Percentiles rank a stretch among this genome's conserved stretches.
Conservation (phyloP, 768 basidiomycete genomes). For the Lactarius hengduanensis region DNA sequence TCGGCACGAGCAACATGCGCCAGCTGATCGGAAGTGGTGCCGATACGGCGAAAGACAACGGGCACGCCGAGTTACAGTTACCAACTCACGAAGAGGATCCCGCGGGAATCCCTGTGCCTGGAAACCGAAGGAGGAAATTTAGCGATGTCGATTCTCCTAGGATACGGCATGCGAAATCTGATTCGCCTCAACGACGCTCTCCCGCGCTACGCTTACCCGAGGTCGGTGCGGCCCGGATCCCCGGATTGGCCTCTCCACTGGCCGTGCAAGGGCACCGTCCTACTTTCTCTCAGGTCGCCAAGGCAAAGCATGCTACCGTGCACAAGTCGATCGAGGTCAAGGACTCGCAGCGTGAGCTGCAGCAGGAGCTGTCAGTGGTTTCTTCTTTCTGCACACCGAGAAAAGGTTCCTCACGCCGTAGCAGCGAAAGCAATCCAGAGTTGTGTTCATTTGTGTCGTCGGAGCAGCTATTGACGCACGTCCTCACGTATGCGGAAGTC, state of each 20-base stretch:
- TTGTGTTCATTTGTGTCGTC: conserved; percentile 29
- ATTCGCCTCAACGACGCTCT: conserved; percentile 11
- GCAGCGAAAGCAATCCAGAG: conserved; percentile 10
- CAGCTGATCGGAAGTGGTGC: conserved; percentile 66
- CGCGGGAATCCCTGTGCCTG: conserved; percentile 36
- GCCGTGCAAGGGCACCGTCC: conserved; percentile 35
- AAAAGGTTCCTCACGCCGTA: background rate
- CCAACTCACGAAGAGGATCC: conserved; percentile 28
- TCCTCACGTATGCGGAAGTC: conserved; percentile 71
- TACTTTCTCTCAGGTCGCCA: conserved; percentile 44
- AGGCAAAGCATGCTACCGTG: conserved; percentile 33
- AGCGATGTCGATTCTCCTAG: conserved; percentile 17
- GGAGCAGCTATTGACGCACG: conserved; percentile 49
- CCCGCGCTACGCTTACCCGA: conserved; percentile 51
- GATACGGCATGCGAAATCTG: conserved; percentile 7
- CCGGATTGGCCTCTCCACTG: conserved; percentile 13
- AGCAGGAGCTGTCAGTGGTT: conserved; percentile 22
- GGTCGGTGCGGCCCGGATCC: conserved; percentile 26
- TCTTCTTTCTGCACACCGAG: background rate
- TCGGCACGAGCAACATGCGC: conserved; percentile 62
- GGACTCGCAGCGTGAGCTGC: conserved; percentile 28
- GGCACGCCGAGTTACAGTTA: conserved; percentile 30
- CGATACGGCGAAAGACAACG: conserved; percentile 44
- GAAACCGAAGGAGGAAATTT: conserved; percentile 22
- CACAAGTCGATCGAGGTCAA: conserved; percentile 44